Base-by-base conservation (phyloP, 768 basidiomycete species). In the Leccinum rimulosum region DNA sequence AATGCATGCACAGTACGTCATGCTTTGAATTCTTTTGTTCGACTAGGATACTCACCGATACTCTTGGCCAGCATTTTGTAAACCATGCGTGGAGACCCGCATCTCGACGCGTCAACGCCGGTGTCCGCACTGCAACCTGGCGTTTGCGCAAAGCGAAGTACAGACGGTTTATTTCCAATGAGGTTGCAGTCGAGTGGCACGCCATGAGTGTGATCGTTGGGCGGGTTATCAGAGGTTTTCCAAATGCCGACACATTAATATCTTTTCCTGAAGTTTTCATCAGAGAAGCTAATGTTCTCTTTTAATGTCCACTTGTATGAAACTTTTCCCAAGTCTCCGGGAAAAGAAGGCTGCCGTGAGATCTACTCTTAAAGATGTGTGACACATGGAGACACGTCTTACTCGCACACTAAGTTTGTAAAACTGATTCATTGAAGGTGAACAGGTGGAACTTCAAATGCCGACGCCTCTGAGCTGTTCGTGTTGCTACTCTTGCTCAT, bases 61-160 rank as follows among this genome's bases (percentile, higher is more conserved):
- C 27, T 22, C 22, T 17, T 15, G 7, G 56, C 10, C 63, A 94
- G 93, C 93, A 1, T 95, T 95, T 75, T 93, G 91, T 74, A 88
- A 85, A 73, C 71, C 79, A 56, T 97, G 89, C 69, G 82, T 98
- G 35, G 95, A 97, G 62, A 79, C 86, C n/a, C 88, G 96, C 45
- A 82, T 98, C 64, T 75, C 88, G 28, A 94, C 91, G 15, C 85
- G 95, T 59, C 95, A 97, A 70, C 87, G 95, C 28, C 95, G 95
- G 72, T 98, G 95, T 75, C 95, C 95, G 25, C 87, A 89, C 6
- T 98, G 95, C 70, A 88, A 88, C 61, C 68, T 89, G 33, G 73
- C 81, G 1, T 98, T 98, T 75, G 87, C 88, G 5, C 84, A 87
- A 65, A 87, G 86, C 52, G 95, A 98, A 62, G 91, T 94, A n/a